A percentile compares a stretch with the other conserved stretches of the same genome.
These are phyloP conservation scores for Pachysandra terminalis DNA, from an alignment of 164 flowering plant genomes.

Conservation along the genomic window DNA sequence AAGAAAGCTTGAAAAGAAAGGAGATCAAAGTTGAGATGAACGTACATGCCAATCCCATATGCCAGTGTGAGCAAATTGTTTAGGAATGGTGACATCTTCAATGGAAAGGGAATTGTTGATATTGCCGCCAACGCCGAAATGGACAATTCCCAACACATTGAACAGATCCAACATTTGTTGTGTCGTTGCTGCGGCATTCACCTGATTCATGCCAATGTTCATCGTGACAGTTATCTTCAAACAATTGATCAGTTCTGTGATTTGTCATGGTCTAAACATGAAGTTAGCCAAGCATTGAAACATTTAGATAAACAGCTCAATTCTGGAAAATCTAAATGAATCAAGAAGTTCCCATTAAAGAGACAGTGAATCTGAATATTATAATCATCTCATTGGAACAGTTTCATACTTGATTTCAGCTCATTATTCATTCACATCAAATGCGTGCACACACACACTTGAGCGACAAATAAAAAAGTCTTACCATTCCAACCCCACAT, in stretches of 20 bases:
- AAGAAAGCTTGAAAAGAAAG: background rate
- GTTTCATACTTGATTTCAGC: too few relatives aligned
- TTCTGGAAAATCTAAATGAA: too few relatives aligned
- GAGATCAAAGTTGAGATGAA: background rate
- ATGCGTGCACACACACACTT: background rate
- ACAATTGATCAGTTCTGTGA: background rate
- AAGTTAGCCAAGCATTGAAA: too few relatives aligned
- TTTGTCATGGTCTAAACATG: too few relatives aligned
- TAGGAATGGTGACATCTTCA: conserved; percentile 34
- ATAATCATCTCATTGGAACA: too few relatives aligned
- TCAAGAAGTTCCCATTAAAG: too few relatives aligned
- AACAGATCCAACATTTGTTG: conserved; percentile 36
- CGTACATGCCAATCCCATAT: conserved; percentile 37
- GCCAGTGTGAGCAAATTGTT: conserved; percentile 30
- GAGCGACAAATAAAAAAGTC: too few relatives aligned
- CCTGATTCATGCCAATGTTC: conserved; percentile 14
- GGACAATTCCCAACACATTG: conserved; percentile 28
- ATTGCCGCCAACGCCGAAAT: conserved; percentile 38
- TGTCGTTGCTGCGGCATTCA: conserved; percentile 37
- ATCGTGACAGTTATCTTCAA: background rate
- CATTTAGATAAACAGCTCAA: too few relatives aligned
- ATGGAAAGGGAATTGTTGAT: conserved; percentile 22
- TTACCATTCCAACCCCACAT: conserved; percentile 35
- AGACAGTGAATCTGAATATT: too few relatives aligned
- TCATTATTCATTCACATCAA: too few relatives aligned